phyloP scores from a whole-genome alignment of 345 rosid genomes.

The Passiflora organensis region DNA sequence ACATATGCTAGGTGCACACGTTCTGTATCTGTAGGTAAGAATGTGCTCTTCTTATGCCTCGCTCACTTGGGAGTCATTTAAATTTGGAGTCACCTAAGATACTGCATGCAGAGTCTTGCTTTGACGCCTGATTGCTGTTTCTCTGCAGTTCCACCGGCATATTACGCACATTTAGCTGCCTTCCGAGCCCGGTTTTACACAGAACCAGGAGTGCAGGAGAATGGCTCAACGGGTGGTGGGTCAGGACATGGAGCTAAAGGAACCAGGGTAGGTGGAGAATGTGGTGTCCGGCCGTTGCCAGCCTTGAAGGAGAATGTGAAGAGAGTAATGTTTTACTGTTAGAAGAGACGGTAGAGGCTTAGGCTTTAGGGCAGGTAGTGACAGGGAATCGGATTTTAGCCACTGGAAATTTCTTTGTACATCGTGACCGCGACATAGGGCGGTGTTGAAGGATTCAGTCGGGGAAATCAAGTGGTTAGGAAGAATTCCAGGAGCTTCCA shows the following conservation, averaged over 20 bases:
- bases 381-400: slow-evolving; percentile 7
- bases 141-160: slow-evolving; percentile 87
- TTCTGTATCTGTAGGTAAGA: slow-evolving; percentile 89
- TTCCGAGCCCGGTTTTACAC: slow-evolving; percentile 93
- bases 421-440: slow-evolving; percentile 14
- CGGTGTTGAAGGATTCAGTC: slow-evolving; percentile 20
- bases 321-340: slow-evolving; percentile 96
- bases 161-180: slow-evolving; percentile 96
- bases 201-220: slow-evolving; percentile 90
- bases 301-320: slow-evolving; percentile 98
- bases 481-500: not conserved
- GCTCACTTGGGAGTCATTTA: too few species aligned
- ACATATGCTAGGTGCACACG: slow-evolving; percentile 97
- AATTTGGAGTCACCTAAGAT: too few species aligned
- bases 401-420: slow-evolving; percentile 19
- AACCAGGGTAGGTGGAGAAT: slow-evolving; percentile 41
- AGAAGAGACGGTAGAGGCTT: slow-evolving; percentile 1
- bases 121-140: not conserved
- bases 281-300: slow-evolving; percentile 72
- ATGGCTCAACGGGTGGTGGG: slow-evolving; percentile 43
- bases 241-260: slow-evolving; percentile 25
- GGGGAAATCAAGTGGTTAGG: slow-evolving; percentile 15
- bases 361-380: not conserved
- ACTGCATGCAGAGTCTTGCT: too few species aligned
- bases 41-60: too few species aligned